A percentile compares a stretch with the other conserved stretches of the same genome.
phyloP scores from a whole-genome alignment of 768 basidiomycete species.

The Tulasnella sp. region DNA sequence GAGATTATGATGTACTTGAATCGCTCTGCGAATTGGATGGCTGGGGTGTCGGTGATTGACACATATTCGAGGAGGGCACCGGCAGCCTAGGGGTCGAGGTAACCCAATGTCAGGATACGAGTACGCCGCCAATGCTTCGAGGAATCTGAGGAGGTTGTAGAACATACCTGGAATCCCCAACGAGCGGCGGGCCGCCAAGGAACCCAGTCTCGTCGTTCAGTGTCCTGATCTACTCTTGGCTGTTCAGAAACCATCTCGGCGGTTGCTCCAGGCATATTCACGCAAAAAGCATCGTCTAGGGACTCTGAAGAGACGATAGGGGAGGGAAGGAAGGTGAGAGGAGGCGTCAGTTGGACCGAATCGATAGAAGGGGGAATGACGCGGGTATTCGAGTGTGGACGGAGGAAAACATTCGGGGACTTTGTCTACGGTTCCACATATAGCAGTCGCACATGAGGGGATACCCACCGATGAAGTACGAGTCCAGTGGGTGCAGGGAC shows the following conservation, averaged over 20 bases:
- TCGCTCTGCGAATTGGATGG: conserved; percentile 60
- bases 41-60: conserved; percentile 6
- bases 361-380: not conserved
- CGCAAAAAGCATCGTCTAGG: conserved; percentile 20
- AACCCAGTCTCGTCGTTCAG: not conserved
- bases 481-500: conserved; percentile 9
- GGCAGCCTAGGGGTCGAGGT: not conserved
- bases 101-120: not conserved
- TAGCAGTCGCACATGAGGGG: not conserved
- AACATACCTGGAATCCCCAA: not conserved
- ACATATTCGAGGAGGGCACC: conserved; percentile 14
- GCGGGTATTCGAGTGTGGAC: conserved; percentile 1
- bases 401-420: conserved; percentile 1
- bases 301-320: conserved; percentile 11
- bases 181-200: conserved; percentile 8
- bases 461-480: conserved; percentile 14
- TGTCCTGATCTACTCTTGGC: conserved; percentile 1
- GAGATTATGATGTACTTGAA: conserved; percentile 85
- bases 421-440: not conserved
- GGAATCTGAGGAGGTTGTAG: not conserved
- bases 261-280: conserved; percentile 19
- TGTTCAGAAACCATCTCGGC: conserved; percentile 10
- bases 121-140: not conserved
- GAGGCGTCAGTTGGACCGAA: not conserved
- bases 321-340: not conserved